Conservation (phyloP, 78 protist genomes). For the Dictyostelium brefeldianum region DNA sequence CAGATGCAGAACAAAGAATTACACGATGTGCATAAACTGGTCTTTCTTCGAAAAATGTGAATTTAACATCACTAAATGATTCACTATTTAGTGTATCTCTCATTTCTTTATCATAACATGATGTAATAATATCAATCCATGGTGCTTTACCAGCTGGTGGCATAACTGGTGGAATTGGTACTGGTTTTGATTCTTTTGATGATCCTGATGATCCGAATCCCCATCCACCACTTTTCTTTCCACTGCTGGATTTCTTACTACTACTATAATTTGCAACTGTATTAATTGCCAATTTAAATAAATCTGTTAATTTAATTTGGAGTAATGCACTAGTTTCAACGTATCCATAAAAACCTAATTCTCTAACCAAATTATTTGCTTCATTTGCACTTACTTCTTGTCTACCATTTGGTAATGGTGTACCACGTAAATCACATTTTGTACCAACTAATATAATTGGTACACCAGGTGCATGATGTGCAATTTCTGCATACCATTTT, state of each 20-base stretch:
- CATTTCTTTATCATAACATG: slow-evolving; percentile 70
- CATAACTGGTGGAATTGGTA: slow-evolving; percentile 85
- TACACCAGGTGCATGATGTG: slow-evolving; percentile 69
- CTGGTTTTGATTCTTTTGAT: neutral
- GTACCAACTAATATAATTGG: slow-evolving; percentile 84
- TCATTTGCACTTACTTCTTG: slow-evolving; percentile 49
- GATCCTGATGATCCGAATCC: neutral
- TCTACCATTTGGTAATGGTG: neutral
- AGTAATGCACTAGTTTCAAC: slow-evolving; percentile 54
- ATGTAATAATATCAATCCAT: slow-evolving; percentile 86
- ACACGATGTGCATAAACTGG: slow-evolving; percentile 77
- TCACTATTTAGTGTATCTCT: slow-evolving; percentile 54
- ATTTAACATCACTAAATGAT: slow-evolving; percentile 64
- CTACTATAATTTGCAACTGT: neutral
- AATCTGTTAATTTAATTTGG: slow-evolving; percentile 17
- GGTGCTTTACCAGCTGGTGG: slow-evolving; percentile 88
- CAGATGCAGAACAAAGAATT: slow-evolving; percentile 54
- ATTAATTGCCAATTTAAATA: slow-evolving; percentile 63
- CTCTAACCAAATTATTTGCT: slow-evolving; percentile 63
- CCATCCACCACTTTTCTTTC: neutral
- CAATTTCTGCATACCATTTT: slow-evolving; percentile 79
- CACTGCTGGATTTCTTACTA: neutral
- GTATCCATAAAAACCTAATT: slow-evolving; percentile 30
- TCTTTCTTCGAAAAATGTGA: slow-evolving; percentile 49
- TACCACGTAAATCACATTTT: slow-evolving; percentile 70